Conservation (phyloP, 306 rosid species). For the Sicyos edulis region DNA sequence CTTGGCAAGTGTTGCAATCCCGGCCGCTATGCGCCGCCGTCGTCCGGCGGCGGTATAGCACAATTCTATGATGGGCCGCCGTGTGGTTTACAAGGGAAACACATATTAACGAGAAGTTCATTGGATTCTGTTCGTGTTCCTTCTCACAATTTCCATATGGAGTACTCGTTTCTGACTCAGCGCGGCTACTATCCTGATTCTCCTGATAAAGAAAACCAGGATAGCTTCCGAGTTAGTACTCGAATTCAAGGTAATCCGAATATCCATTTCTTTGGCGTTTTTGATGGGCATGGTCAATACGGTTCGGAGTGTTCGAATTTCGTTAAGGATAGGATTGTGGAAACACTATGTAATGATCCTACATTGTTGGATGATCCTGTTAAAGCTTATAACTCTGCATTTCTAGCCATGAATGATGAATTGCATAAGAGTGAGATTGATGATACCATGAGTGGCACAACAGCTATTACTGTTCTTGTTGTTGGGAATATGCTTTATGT, state of each 20-base stretch:
- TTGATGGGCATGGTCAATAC: conserved; percentile 85
- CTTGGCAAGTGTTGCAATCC: conserved; percentile 61
- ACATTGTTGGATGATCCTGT: conserved; percentile 64
- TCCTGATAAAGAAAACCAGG: conserved; percentile 76
- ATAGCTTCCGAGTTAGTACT: conserved; percentile 61
- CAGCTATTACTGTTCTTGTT: conserved; percentile 80
- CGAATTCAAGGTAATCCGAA: conserved; percentile 68
- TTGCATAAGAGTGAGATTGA: conserved; percentile 59
- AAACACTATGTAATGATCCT: conserved; percentile 45
- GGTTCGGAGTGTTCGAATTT: conserved; percentile 74
- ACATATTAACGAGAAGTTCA: conserved; percentile 58
- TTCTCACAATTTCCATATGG: conserved; percentile 59
- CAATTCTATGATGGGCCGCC: conserved; percentile 43
- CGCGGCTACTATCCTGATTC: conserved; percentile 94
- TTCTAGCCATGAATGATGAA: conserved; percentile 51
- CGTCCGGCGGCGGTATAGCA: conserved; percentile 49
- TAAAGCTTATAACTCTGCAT: conserved; percentile 61
- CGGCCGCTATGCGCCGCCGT: conserved; percentile 37
- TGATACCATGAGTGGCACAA: conserved; percentile 95
- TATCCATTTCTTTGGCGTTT: conserved; percentile 87
- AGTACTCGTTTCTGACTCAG: conserved; percentile 72
- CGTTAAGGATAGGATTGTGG: conserved; percentile 64
- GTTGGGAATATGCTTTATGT: conserved; percentile 65
- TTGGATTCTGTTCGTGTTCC: conserved; percentile 65
- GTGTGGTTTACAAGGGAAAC: conserved; percentile 42